Conservation (phyloP, 192 early-diverging fungal species). For the Diversispora epigaea region DNA sequence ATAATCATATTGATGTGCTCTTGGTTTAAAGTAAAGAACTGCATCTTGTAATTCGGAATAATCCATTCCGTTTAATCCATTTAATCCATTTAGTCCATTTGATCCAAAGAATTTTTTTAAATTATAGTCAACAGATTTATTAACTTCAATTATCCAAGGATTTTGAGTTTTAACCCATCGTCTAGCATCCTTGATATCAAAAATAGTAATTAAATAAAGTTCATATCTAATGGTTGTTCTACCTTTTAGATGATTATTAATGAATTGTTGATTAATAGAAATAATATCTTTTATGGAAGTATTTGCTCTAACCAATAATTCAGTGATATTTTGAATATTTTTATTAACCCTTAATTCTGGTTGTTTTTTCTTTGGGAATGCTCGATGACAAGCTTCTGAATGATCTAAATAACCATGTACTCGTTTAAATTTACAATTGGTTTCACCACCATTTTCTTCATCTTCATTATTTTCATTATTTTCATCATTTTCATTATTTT, state of each 20-base stretch:
- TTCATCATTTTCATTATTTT: neutral
- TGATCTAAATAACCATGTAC: slow-evolving; percentile 4
- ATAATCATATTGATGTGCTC: neutral
- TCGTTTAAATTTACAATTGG: neutral
- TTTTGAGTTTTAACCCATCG: slow-evolving; percentile 2
- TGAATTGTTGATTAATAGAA: neutral
- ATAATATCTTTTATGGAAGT: slow-evolving; percentile 11
- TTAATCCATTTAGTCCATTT: too few relatives aligned
- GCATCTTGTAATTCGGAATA: neutral
- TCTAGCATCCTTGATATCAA: slow-evolving; percentile 15
- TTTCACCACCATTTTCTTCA: neutral
- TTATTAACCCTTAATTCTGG: neutral
- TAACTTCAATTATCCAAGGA: neutral
- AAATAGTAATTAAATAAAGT: neutral
- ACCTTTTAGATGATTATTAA: neutral
- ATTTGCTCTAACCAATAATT: neutral
- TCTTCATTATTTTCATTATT: neutral
- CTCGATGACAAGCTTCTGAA: slow-evolving; percentile 7
- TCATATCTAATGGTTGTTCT: neutral
- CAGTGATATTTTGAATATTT: neutral
- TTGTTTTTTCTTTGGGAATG: slow-evolving; percentile 6
- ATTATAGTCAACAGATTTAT: neutral
- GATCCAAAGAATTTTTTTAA: neutral
- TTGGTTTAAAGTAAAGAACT: neutral
- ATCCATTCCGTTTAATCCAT: too few relatives aligned